phyloP scores from a whole-genome alignment of 2,329 filamentous ascomycete species.

The Fusarium sp. region DNA sequence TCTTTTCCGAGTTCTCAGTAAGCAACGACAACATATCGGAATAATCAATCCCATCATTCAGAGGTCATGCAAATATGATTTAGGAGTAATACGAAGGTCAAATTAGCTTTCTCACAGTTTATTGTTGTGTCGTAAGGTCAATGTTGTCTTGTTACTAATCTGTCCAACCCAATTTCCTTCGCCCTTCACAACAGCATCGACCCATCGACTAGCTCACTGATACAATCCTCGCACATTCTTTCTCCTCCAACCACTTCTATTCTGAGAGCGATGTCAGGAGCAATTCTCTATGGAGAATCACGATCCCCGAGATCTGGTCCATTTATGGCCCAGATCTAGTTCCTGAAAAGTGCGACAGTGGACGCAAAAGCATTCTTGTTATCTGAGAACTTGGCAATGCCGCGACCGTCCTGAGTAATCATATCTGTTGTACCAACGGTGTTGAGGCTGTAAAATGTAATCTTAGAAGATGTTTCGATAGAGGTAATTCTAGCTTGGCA shows the following conservation, averaged over 20 bases:
- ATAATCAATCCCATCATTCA: accelerated
- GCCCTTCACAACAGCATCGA: background rate
- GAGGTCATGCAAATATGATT: too few species aligned
- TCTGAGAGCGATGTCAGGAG: background rate
- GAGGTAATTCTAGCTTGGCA: background rate
- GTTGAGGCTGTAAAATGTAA: background rate
- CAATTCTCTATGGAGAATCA: background rate
- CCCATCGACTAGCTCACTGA: too few species aligned
- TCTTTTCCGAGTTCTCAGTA: background rate
- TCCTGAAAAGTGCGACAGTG: background rate
- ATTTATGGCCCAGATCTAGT: background rate
- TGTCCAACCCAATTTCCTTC: too few species aligned
- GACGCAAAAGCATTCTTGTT: background rate
- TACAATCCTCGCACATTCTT: background rate
- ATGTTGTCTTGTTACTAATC: background rate
- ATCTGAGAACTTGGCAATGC: background rate
- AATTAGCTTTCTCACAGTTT: background rate
- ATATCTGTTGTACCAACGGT: background rate
- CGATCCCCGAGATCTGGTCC: too few species aligned
- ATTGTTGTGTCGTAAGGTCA: background rate
- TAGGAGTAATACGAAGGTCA: accelerated
- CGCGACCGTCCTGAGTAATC: background rate
- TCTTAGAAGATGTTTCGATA: background rate
- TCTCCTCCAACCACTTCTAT: background rate
- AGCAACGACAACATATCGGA: background rate